Conservation (phyloP, 169 alveolate genomes). For the Cryptosporidium tyzzeri region DNA sequence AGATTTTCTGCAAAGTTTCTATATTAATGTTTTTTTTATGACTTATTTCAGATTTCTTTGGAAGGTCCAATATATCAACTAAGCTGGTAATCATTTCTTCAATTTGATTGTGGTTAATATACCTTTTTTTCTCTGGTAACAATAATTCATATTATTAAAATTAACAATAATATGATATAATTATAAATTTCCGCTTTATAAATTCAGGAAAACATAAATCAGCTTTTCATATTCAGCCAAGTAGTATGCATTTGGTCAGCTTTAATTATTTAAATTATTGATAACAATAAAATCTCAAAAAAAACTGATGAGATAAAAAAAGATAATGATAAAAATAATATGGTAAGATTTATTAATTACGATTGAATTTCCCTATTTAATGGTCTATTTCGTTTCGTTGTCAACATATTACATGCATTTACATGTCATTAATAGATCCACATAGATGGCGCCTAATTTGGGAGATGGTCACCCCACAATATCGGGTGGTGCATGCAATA, state of each 20-base stretch:
- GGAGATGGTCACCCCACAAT: constrained; percentile 5
- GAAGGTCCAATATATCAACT: constrained; percentile 36
- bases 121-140: not conserved
- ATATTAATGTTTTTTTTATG: not conserved
- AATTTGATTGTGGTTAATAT: not conserved
- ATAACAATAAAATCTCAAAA: not conserved
- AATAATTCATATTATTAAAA: not conserved
- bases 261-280: not conserved
- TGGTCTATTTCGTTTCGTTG: not conserved
- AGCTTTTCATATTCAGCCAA: not conserved
- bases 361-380: not conserved
- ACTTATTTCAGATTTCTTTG: constrained; percentile 21
- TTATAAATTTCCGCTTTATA: not conserved
- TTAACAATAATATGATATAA: not conserved
- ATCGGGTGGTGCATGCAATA: not conserved
- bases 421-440: constrained; percentile 67
- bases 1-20: constrained; percentile 6
- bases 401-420: constrained; percentile 12
- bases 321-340: not conserved
- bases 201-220: not conserved
- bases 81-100: constrained; percentile 22
- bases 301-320: too few species aligned
- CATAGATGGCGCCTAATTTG: constrained; percentile 46
- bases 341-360: not conserved
- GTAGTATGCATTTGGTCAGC: not conserved